Evolutionary conservation across 768 basidiomycete species (phyloP), one percentile per base, ranked within the genome.

Genomic region (Hebeloma cylindrosporum): DNA sequence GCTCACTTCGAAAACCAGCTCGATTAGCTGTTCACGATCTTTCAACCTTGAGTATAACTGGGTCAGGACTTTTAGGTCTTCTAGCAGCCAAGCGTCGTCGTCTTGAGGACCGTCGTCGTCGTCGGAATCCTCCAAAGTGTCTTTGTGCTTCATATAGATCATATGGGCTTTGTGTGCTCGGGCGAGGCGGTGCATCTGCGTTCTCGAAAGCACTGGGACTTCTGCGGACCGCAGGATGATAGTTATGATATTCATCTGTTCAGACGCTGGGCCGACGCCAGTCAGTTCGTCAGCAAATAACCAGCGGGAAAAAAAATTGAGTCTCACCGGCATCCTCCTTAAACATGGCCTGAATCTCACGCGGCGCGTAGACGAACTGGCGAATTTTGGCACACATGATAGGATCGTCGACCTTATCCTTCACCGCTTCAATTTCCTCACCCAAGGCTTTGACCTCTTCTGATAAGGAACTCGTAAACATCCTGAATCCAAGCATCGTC

Each of bases 1-100:
- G 51, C 77, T 43, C 43, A 86, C 94, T 83, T 99, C 94, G 52
- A 98, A 98, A 32, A 99, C 86, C 27, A 99, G 71, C 32, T 85
- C 89, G 52, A 98, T 89, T 55, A 99, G 61, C 63, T 93, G 87
- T 60, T 98, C 91, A 51, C 91, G 82, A 62, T 98, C 96, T 55
- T 85, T 72, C 36, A 96, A 69, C 40, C 83, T 73, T 27, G 85
- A 80, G 59, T 92, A 88, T 14, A 98, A 65, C 60, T 85, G 79
- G 8, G 87, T 73, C 29, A 96, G 75, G 14, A 96, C 72, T 49
- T 78, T 80, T 42, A 97, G 68, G 63, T 99, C 96, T 63, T 98
- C 95, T 51, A 88, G 88, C 23, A 99, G 66, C 96, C 96, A 99
- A 6, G 88, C 95, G 58, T 96, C 93, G 34, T 99, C 96, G 59